A percentile compares a stretch with the other conserved stretches of the same genome.
phyloP scores from a whole-genome alignment of 805 yeast species.

The Starmerella sirachaensis region DNA sequence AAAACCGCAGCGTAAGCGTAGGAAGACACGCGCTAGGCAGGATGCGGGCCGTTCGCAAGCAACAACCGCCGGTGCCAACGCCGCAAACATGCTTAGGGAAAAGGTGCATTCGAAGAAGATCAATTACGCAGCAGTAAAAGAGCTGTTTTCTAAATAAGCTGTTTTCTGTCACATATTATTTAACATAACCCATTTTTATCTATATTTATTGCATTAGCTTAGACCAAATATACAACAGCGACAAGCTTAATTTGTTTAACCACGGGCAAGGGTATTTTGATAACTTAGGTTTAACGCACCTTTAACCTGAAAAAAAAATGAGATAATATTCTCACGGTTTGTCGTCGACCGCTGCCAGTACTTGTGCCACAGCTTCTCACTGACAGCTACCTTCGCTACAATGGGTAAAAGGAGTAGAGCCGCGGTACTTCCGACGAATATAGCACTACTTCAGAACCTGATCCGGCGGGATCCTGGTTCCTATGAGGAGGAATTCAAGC shows the following conservation, averaged over 20 bases:
- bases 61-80: constrained; percentile 63
- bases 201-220: neutral
- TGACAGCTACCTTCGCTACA: neutral
- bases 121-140: constrained; percentile 69
- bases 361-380: no score
- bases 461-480: constrained; percentile 92
- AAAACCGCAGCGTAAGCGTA: constrained; percentile 36
- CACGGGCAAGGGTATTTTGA: no score
- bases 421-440: constrained; percentile 83
- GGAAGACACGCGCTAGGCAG: constrained; percentile 28
- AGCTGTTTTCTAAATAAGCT: constrained; percentile 24
- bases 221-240: no score
- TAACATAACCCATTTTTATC: neutral
- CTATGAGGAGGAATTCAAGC: constrained; percentile 83
- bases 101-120: constrained; percentile 77
- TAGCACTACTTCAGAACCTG: constrained; percentile 79
- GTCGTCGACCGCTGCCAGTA: no score
- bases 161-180: neutral
- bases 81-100: constrained; percentile 61
- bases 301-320: no score
- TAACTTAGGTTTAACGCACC: no score
- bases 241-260: no score
- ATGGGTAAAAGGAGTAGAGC: constrained; percentile 90
- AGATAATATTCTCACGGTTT: no score
- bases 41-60: constrained; percentile 29